Conservation (phyloP, 768 basidiomycete species). For the Tubosaeta sp. region DNA sequence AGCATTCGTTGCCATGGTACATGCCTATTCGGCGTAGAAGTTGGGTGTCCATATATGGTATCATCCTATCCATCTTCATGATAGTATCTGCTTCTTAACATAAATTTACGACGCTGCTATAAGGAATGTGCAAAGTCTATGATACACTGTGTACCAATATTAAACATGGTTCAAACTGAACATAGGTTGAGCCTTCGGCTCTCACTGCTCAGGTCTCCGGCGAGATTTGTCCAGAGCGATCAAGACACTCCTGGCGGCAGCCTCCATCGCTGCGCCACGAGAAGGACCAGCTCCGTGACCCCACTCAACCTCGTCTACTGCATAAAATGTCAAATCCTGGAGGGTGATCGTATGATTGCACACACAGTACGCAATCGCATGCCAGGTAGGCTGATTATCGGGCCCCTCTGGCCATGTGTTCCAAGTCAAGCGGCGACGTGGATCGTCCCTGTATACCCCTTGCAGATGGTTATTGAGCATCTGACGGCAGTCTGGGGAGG, state of each 20-base stretch:
- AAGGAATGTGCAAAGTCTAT: background rate
- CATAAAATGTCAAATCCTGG: background rate
- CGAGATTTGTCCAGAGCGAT: conserved; percentile 3
- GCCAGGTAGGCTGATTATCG: conserved; percentile 22
- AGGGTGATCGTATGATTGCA: background rate
- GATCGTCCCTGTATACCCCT: conserved; percentile 9
- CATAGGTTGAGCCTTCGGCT: too few species aligned
- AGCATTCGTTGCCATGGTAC: too few species aligned
- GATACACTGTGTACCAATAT: background rate
- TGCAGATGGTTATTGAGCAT: conserved; percentile 22
- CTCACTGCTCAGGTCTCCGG: background rate
- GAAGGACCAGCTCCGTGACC: conserved; percentile 18
- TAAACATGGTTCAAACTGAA: background rate
- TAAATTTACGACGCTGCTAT: background rate
- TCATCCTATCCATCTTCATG: too few species aligned
- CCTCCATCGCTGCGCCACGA: conserved; percentile 20
- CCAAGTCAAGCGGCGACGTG: conserved; percentile 16
- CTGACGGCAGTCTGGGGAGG: conserved; percentile 18
- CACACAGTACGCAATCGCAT: conserved; percentile 20
- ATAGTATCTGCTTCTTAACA: too few species aligned
- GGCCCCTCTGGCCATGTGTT: conserved; percentile 13
- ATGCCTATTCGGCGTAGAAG: too few species aligned
- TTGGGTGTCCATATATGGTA: background rate
- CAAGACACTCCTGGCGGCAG: conserved; percentile 18
- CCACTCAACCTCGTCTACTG: conserved; percentile 20